A percentile compares a stretch with the other conserved stretches of the same genome.
phyloP scores from a whole-genome alignment of 345 rosid species.

The Syzygium jambos region DNA sequence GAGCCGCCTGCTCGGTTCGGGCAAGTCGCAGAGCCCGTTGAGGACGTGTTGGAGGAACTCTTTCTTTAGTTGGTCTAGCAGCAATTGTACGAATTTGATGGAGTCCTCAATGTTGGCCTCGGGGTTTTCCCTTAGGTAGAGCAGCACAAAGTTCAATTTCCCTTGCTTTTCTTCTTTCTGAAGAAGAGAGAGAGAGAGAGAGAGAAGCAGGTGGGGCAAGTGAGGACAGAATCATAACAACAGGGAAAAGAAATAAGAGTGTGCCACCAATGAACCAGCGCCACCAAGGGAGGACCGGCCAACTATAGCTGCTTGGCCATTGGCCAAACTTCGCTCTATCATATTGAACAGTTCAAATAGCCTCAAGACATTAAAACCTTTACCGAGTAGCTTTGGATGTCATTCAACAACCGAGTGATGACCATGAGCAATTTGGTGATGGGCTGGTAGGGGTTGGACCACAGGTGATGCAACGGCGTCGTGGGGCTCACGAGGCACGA shows the following conservation, averaged over 20 bases:
- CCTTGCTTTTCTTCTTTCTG: slow-evolving; percentile 50
- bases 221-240: no score
- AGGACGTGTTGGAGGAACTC: slow-evolving; percentile 37
- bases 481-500: slow-evolving; percentile 20
- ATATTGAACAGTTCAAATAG: no score
- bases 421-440: slow-evolving; percentile 43
- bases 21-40: slow-evolving; percentile 16
- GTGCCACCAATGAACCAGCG: no score
- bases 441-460: slow-evolving; percentile 16
- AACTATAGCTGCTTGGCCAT: no score
- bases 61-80: slow-evolving; percentile 17
- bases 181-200: no score
- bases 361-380: not conserved
- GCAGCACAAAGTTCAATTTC: slow-evolving; percentile 33
- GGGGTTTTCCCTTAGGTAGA: slow-evolving; percentile 28
- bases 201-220: no score
- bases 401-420: slow-evolving; percentile 39
- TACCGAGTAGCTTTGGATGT: not conserved
- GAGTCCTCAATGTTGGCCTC: slow-evolving; percentile 25
- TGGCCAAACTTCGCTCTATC: no score
- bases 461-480: slow-evolving; percentile 12
- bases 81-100: slow-evolving; percentile 17
- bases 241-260: no score
- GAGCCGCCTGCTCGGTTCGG: slow-evolving; percentile 29
- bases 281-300: no score